Evolutionary conservation across 2,329 filamentous ascomycete species (phyloP).

Genomic region (Colletotrichum ledebouriae): DNA sequence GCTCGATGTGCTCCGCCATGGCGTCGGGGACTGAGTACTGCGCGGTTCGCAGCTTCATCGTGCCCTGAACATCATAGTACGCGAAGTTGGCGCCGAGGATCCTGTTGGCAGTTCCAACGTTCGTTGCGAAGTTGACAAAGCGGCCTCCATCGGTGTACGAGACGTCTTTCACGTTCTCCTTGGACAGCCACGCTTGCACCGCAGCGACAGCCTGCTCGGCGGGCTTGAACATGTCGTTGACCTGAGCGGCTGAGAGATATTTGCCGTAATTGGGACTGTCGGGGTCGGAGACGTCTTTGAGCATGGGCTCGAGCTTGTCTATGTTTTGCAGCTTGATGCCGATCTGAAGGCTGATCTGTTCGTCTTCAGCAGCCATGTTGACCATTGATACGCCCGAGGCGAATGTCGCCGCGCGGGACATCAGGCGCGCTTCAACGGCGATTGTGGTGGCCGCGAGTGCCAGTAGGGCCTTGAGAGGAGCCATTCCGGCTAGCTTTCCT

Average conservation of each 20-base stretch:
- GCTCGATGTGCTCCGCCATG: slow-evolving; percentile 55
- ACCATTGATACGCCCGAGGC: slow-evolving; percentile 40
- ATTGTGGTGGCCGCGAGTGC: slow-evolving; percentile 34
- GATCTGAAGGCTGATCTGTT: slow-evolving; percentile 44
- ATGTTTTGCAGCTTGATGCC: slow-evolving; percentile 46
- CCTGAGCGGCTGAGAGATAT: slow-evolving; percentile 45
- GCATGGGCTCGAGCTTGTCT: slow-evolving; percentile 45
- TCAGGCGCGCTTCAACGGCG: slow-evolving; percentile 40
- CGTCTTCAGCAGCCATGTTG: slow-evolving; percentile 36
- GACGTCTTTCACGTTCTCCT: slow-evolving; percentile 41
- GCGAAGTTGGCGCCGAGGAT: slow-evolving; percentile 59
- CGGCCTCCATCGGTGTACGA: slow-evolving; percentile 42
- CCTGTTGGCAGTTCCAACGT: slow-evolving; percentile 52
- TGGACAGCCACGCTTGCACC: slow-evolving; percentile 45
- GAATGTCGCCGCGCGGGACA: slow-evolving; percentile 41
- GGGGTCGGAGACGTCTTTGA: slow-evolving; percentile 46
- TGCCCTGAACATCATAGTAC: slow-evolving; percentile 55
- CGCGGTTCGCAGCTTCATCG: slow-evolving; percentile 51
- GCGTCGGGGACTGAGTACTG: slow-evolving; percentile 51
- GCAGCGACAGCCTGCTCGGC: slow-evolving; percentile 43
- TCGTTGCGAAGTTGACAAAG: slow-evolving; percentile 53
- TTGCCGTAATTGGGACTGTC: slow-evolving; percentile 47
- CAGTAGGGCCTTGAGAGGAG: slow-evolving; percentile 32
- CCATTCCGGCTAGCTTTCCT: slow-evolving; percentile 28
- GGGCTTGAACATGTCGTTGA: slow-evolving; percentile 46